Evolutionary conservation across 2,329 filamentous ascomycete species (phyloP), one percentile per base, ranked within the genome.

Genomic region (Alternaria longipes): DNA sequence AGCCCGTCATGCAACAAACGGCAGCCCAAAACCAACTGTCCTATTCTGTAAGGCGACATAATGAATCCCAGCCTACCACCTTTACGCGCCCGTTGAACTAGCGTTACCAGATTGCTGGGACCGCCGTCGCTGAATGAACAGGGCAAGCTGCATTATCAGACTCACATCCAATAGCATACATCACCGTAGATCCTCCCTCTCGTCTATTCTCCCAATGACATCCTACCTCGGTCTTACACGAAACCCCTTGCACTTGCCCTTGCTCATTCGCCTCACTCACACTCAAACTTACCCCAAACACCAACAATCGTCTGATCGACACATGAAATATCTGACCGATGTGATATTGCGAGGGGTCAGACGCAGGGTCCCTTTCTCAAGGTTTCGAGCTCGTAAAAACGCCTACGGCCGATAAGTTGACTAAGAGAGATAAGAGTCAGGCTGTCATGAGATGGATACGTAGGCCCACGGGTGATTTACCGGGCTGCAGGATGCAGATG

Each of bases 61-160:
- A 34, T 12, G 14, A 50, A 36, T 24, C 16, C 46, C 46, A 36
- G 14, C 20, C 46, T 38, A 36, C 46, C 20, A 50, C 20, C 36
- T 32, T 36, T 50, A 50, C 46, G 46, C 46, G 46, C 46, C 46
- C 46, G 46, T 50, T 50, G 46, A 26, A 26, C 46, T 50, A 50
- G 46, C 46, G 38, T 50, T 36, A 50, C 46, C 46, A 50, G 9
- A 32, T n/a, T 50, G 46, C 16, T 36, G 46, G 46, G 46, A 36
- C 20, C 46, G 20, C 46, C 20, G 30, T 8, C 46, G 46, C 22
- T 50, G 30, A 36, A 22, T 14, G 14, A 20, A 42, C 40, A 42
- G 40, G 40, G 20, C 40, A 5, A 3, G 40, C 40, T 42, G 40
- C 40, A 42, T 24, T 20, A 20, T 42, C 40, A 42, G 22, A 42